Base-by-base conservation (phyloP, 1,284 basidiomycete species). In the Cryptococcus sp. region DNA sequence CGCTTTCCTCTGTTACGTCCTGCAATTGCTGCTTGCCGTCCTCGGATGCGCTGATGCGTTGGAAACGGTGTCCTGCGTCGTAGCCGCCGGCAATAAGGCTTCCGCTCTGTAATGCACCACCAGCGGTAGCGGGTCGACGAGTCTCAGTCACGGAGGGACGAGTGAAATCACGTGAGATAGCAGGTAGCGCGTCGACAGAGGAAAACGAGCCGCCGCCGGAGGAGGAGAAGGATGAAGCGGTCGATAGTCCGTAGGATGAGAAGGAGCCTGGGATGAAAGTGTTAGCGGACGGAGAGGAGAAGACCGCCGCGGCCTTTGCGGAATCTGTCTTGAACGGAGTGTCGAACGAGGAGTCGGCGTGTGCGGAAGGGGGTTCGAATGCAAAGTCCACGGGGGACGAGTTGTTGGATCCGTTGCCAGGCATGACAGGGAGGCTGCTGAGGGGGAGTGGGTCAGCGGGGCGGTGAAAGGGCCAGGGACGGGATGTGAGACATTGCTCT, bases 151-250 rank as follows among this genome's bases (percentile, higher is more conserved):
- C 20, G 22, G 63, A 64, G 2, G 75, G 75, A 19, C 73, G 60
- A 8, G 65, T 68, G 59, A 78, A 78, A 45, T 78, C 73, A 17
- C 73, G 67, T 15, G 71, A 75, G 49, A 77, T 78, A 20, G 75
- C 70, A 6, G 77, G 75, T 8, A 78, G 67, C 15, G 68, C 64
- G 61, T 72, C 72, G 39, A 64, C 54, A 2, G 70, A 71, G 7
- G 70, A 72, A 57, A 73, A 73, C 1, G 68, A 69, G 2, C 58
- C 55, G 25, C 68, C 63, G 8, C 62, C 54, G 16, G 63, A 53
- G 22, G 69, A 70, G 3, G 67, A 71, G 52, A 70, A 71, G 42
- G 69, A 73, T 5, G 71, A 71, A 27, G 58, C 63, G 45, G 67
- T 60, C 23, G 58, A 62, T 35, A 51, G 52, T 38, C 57, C 60